Evolutionary conservation across 495 filamentous ascomycete species (phyloP).

Genomic region (Durotheca rogersii): DNA sequence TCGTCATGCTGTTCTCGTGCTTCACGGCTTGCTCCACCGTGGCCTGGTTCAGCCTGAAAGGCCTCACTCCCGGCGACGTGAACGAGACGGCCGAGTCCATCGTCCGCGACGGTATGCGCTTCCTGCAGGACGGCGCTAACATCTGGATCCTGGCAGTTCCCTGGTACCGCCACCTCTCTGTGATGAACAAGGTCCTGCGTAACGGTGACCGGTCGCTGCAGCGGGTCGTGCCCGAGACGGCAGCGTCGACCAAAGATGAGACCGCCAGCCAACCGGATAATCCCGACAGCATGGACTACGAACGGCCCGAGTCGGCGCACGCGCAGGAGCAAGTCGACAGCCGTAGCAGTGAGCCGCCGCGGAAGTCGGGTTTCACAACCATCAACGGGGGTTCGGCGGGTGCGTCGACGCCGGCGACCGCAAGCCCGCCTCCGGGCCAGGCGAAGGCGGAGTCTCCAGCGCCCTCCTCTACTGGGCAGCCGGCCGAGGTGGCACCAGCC

Average conservation of each 20-base stretch:
- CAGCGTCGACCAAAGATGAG: conserved; percentile 49
- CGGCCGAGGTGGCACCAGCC: conserved; percentile 18
- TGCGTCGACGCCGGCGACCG: conserved; percentile 43
- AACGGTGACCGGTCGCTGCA: conserved; percentile 37
- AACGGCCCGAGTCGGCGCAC: conserved; percentile 33
- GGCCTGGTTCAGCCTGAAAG: conserved; percentile 52
- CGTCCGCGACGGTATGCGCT: conserved; percentile 50
- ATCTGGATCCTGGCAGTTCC: conserved; percentile 53
- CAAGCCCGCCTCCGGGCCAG: conserved; percentile 41
- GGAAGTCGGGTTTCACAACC: conserved; percentile 50
- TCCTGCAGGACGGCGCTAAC: conserved; percentile 49
- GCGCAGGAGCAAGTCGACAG: conserved; percentile 33
- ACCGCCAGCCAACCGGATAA: conserved; percentile 46
- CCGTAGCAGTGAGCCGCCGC: conserved; percentile 48
- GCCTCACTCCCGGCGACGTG: conserved; percentile 46
- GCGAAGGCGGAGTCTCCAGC: conserved; percentile 45
- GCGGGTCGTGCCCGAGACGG: conserved; percentile 27
- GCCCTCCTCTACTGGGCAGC: conserved; percentile 33
- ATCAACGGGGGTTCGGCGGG: conserved; percentile 52
- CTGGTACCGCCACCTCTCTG: conserved; percentile 51
- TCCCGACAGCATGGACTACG: conserved; percentile 49
- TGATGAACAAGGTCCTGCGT: conserved; percentile 52
- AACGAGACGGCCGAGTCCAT: conserved; percentile 49
- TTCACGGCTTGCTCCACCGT: conserved; percentile 54
- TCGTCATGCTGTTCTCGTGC: conserved; percentile 55